Evolutionary conservation across 2,329 filamentous ascomycete genomes (phyloP).

Genomic region (Biscogniauxia marginata): DNA sequence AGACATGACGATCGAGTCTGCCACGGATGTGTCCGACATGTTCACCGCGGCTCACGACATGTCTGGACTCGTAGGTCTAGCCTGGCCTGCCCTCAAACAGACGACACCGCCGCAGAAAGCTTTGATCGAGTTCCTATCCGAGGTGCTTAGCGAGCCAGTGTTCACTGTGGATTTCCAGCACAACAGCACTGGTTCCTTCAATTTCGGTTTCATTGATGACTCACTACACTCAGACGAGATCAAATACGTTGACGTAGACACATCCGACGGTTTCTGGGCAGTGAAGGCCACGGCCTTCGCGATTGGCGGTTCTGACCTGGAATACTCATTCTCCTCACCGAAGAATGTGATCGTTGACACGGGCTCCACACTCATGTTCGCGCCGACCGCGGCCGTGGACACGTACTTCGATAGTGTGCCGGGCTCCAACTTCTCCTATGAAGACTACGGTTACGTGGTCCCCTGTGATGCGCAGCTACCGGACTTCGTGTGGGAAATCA

Average conservation of each 20-base stretch:
- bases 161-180: constrained; percentile 51
- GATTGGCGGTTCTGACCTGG: constrained; percentile 31
- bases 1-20: constrained; percentile 50
- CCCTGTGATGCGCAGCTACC: constrained; percentile 59
- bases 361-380: constrained; percentile 64
- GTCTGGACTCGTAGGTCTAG: constrained; percentile 53
- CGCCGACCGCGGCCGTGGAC: constrained; percentile 53
- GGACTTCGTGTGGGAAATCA: constrained; percentile 54
- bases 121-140: constrained; percentile 44
- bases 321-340: constrained; percentile 40
- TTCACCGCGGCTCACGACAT: constrained; percentile 43
- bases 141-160: constrained; percentile 39
- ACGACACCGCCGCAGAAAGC: constrained; percentile 42
- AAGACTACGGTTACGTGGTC: constrained; percentile 52
- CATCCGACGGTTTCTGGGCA: constrained; percentile 47
- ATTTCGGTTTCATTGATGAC: constrained; percentile 50
- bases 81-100: constrained; percentile 45
- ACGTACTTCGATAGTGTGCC: constrained; percentile 59
- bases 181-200: constrained; percentile 48
- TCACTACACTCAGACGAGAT: constrained; percentile 39
- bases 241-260: constrained; percentile 50
- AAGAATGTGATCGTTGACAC: constrained; percentile 62
- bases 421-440: constrained; percentile 47
- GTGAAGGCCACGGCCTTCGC: constrained; percentile 37
- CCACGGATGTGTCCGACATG: constrained; percentile 40